Base-by-base conservation (phyloP, 2,329 filamentous ascomycete species). In the Nemania abortiva region DNA sequence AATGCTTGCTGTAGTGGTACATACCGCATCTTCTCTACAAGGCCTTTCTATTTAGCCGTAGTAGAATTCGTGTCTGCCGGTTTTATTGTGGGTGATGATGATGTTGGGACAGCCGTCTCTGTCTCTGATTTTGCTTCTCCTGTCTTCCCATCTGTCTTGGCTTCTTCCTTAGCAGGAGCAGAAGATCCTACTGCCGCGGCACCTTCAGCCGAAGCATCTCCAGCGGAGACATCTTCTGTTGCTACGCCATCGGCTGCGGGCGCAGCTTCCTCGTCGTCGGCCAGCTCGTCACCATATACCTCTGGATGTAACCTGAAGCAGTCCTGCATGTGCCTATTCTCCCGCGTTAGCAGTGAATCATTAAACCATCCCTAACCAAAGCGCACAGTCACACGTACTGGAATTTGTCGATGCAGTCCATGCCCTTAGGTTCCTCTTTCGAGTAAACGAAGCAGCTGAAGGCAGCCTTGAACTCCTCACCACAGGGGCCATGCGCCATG, bases 371-470 rank as follows among this genome's bases (percentile, higher is more conserved):
- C 13, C 31, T 61, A 27, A 55, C n/a, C 29, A 29, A n/a, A 20
- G 29, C 13, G 13, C 37, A 50, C 20, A 22, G 31, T 18, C 11
- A 18, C 45, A 67, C 92, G 55, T 86, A 96, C 94, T 97, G 95
- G 87, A 98, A 98, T 84, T 96, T 97, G 31, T 97, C 94, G 78
- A 98, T 96, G 84, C 95, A 98, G 79, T 98, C 94, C 85, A 97
- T 95, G 60, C 95, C 95, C 89, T 99, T 99, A 42, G 95, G 95
- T 79, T 99, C 96, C 79, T 97, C 93, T 50, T 89, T 90, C 2
- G 93, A 97, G 84, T 91, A 96, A n/a, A 99, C 94, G 77, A 99
- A 99, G 84, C 96, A 99, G 88, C 94, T 97, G 77, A 99, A 99
- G 0, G 96, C 96, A 27, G 91, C 90, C 85, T 91, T 94, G 88